A percentile compares a stretch with the other conserved stretches of the same genome.
phyloP scores from a whole-genome alignment of 192 early-diverging fungal genomes.

The Paraglomus occultum region DNA sequence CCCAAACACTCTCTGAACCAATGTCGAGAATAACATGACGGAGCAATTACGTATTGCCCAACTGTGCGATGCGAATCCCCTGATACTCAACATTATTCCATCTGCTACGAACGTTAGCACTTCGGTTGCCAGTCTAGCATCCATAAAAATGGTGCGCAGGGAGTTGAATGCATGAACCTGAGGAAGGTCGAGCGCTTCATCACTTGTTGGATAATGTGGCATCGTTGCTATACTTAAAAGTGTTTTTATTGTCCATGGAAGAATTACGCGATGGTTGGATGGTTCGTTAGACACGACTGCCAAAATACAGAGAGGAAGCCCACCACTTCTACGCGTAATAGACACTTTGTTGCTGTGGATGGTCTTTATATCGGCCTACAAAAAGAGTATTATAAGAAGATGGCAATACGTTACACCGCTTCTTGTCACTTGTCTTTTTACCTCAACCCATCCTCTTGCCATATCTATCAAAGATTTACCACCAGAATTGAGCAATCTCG shows the following conservation, averaged over 20 bases:
- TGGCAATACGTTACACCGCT: neutral
- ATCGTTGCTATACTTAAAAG: constrained; percentile 62
- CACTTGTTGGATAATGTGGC: constrained; percentile 39
- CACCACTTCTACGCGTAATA: constrained; percentile 89
- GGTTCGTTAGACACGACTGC: constrained; percentile 74
- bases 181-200: constrained; percentile 76
- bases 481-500: constrained; percentile 60
- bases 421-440: constrained; percentile 22
- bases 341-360: constrained; percentile 77
- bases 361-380: constrained; percentile 64
- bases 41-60: constrained; percentile 96
- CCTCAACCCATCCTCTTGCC: constrained; percentile 74
- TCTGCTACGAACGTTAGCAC: constrained; percentile 76
- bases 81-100: constrained; percentile 74
- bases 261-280: constrained; percentile 53
- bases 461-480: constrained; percentile 48
- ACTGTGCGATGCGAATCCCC: constrained; percentile 72
- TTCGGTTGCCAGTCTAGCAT: constrained; percentile 71
- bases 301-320: constrained; percentile 84
- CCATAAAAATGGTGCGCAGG: constrained; percentile 77
- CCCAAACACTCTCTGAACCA: constrained; percentile 83
- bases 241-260: constrained; percentile 65
- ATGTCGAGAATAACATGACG: constrained; percentile 86
- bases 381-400: neutral
- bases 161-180: constrained; percentile 96